Percentiles rank a stretch among this genome's conserved stretches.
Conservation (phyloP, 441 rosid species). For the Raphanus hybrid region DNA sequence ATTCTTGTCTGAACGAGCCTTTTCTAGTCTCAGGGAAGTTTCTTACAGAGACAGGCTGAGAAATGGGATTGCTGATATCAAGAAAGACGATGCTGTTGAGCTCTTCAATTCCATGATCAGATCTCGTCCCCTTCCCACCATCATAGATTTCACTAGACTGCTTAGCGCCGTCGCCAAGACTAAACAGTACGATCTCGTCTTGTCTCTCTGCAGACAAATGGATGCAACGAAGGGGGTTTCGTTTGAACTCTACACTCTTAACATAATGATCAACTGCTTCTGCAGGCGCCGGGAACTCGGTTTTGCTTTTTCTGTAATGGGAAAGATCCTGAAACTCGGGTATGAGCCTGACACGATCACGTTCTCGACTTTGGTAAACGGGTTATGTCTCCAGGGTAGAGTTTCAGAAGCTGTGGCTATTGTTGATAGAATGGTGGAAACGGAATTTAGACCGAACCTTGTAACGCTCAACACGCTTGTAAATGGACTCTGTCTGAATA, state of each 20-base stretch:
- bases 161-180: not conserved
- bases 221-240: too few species aligned
- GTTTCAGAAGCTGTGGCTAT: not conserved
- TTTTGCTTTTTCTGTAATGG: too few species aligned
- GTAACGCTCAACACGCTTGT: not conserved
- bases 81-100: not conserved
- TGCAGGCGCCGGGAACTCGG: too few species aligned
- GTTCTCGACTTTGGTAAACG: not conserved
- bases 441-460: not conserved
- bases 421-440: not conserved
- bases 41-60: not conserved
- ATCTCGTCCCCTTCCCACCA: not conserved
- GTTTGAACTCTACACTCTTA: too few species aligned
- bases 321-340: too few species aligned
- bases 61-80: not conserved
- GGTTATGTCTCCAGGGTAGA: not conserved
- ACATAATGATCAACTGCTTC: too few species aligned
- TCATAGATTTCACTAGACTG: not conserved
- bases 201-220: too few species aligned
- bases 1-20: not conserved
- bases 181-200: not conserved
- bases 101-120: not conserved
- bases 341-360: too few species aligned
- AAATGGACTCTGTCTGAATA: not conserved
- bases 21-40: not conserved